Evolutionary conservation across 768 basidiomycete genomes (phyloP).

Genomic region (Leccinum broughii): DNA sequence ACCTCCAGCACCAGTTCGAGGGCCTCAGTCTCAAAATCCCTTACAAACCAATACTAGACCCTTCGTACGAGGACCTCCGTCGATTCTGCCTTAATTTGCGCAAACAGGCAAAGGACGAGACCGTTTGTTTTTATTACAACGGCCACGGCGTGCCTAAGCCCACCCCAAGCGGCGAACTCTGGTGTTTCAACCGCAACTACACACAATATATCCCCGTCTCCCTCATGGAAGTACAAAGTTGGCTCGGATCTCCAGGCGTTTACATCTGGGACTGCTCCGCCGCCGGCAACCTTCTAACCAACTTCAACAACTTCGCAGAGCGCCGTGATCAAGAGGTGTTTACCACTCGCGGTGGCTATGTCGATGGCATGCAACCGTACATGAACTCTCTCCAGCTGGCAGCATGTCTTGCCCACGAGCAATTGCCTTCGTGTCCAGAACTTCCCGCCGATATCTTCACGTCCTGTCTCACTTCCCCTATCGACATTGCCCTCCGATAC

Average conservation of each 20-base stretch:
- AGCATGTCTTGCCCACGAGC: slow-evolving; percentile 89
- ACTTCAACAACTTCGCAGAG: slow-evolving; percentile 82
- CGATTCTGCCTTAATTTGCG: slow-evolving; percentile 82
- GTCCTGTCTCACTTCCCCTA: slow-evolving; percentile 95
- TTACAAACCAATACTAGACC: slow-evolving; percentile 94
- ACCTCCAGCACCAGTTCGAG: slow-evolving; percentile 94
- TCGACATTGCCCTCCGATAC: slow-evolving; percentile 94
- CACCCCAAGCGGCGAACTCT: slow-evolving; percentile 92
- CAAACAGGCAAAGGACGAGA: slow-evolving; percentile 89
- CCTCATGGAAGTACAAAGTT: slow-evolving; percentile 87
- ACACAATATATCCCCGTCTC: slow-evolving; percentile 99
- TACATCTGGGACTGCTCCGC: slow-evolving; percentile 99
- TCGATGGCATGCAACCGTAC: slow-evolving; percentile 65
- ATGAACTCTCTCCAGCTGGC: slow-evolving; percentile 92
- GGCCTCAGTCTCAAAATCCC: slow-evolving; percentile 91
- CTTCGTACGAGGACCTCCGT: slow-evolving; percentile 90
- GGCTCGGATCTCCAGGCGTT: slow-evolving; percentile 93
- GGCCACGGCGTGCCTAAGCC: slow-evolving; percentile 98
- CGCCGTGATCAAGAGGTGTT: slow-evolving; percentile 69
- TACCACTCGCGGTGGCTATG: slow-evolving; percentile 56
- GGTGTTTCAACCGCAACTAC: slow-evolving; percentile 97
- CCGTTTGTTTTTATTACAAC: slow-evolving; percentile 96
- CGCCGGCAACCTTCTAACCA: slow-evolving; percentile 90
- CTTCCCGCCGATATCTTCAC: slow-evolving; percentile 98
- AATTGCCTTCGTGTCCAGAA: slow-evolving; percentile 92